phyloP scores from a whole-genome alignment of 2,329 filamentous ascomycete species.

The Macroventuria anomochaeta region DNA sequence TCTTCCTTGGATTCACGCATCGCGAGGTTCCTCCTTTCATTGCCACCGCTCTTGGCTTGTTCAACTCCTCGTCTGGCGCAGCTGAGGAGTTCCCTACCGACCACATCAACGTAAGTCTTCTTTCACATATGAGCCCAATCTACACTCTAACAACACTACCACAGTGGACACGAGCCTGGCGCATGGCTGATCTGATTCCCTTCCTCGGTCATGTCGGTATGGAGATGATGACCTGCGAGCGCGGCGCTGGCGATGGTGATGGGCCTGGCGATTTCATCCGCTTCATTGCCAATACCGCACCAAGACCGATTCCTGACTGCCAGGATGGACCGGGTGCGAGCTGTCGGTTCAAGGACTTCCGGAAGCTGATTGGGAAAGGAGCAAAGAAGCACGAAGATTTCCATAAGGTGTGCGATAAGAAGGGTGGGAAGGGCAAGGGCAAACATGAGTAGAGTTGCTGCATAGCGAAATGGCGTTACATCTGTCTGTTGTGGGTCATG shows the following conservation, averaged over 20 bases:
- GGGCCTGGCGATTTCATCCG: constrained; percentile 57
- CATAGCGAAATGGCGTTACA: neutral
- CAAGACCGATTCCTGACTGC: constrained; percentile 57
- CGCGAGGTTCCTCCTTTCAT: constrained; percentile 71
- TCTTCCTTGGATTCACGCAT: constrained; percentile 72
- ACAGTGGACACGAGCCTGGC: constrained; percentile 65
- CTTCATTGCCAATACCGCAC: constrained; percentile 59
- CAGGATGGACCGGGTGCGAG: constrained; percentile 58
- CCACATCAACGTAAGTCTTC: constrained; percentile 52
- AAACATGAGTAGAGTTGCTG: constrained; percentile 6
- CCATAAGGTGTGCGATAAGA: constrained; percentile 39
- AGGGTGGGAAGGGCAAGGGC: constrained; percentile 19
- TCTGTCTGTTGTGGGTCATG: neutral
- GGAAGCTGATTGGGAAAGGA: constrained; percentile 50
- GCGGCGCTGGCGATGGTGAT: constrained; percentile 56
- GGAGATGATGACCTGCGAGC: constrained; percentile 66
- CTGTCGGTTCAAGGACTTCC: constrained; percentile 55
- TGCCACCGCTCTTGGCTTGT: constrained; percentile 69
- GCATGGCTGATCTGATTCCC: constrained; percentile 66
- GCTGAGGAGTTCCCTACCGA: constrained; percentile 68
- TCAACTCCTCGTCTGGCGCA: constrained; percentile 70
- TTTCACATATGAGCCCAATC: too few relatives aligned
- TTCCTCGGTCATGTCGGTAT: constrained; percentile 71
- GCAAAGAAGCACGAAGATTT: constrained; percentile 44
- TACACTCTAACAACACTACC: neutral